Evolutionary conservation across 2,329 filamentous ascomycete genomes (phyloP), one percentile per base, ranked within the genome.

Genomic region (Diatrype stigma): DNA sequence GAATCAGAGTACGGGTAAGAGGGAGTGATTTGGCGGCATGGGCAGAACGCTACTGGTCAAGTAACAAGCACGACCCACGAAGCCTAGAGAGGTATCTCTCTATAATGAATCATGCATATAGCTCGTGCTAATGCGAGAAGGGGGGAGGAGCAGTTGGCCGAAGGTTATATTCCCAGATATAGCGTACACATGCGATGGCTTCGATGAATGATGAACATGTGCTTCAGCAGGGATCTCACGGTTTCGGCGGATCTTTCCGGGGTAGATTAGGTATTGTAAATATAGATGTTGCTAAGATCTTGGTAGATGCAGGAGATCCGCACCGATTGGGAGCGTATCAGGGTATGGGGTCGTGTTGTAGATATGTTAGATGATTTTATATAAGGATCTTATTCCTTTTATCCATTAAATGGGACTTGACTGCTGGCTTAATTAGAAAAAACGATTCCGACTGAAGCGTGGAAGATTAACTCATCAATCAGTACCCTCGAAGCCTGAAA

Each of bases 1-100:
- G 46, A 47, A 50, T 51, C 46, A 50, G 52, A 53, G 48, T 51
- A 44, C 26, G 50, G 53, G 48, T 51, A 44, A 21, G 50, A 16
- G 12, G n/a, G n/a, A 1, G 16, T 7, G 12, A 28, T 19, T n/a
- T 12, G 40, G 3, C 8, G 21, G 21, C 16, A 8, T 23, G 21
- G 40, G 40, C 16, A 1, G 23, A 26, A 44, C 40, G 40, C 40
- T 21, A 28, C 40, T 44, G 22, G n/a, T 28, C 22, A n/a, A 44
- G 26, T 10, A n/a, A 44, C 26, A 10, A 17, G 40, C 40, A n/a
- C 14, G 22, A 4, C n/a, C 40, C 16, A 23, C 40, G n/a, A 26
- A 44, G 6, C 11, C 21, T 23, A 7, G n/a, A 23, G 22, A 23
- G 21, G 40, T 16, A 17, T n/a, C n/a, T 21, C 40, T 28, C 11